Conservation (phyloP, 2,329 filamentous ascomycete genomes). For the Phoma sp. region DNA sequence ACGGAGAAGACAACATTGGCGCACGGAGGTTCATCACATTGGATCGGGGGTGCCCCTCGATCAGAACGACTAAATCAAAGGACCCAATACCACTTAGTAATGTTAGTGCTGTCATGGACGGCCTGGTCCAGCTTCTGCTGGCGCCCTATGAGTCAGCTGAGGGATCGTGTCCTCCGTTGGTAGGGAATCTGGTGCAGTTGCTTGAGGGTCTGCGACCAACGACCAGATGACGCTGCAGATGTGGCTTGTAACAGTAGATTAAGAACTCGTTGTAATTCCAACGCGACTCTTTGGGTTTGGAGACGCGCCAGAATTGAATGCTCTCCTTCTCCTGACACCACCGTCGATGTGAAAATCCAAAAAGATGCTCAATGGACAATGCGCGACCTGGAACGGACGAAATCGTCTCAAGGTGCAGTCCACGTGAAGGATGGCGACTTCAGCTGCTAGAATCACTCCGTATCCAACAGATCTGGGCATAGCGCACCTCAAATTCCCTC, state of each 20-base stretch:
- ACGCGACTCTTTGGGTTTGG: background rate
- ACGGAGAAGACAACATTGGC: conserved; percentile 60
- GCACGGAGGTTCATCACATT: conserved; percentile 64
- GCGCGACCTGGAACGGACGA: no score
- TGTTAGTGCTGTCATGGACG: conserved; percentile 64
- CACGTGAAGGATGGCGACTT: no score
- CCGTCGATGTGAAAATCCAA: no score
- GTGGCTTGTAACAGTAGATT: background rate
- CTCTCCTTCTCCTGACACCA: no score
- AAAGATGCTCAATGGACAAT: no score
- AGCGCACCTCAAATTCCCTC: no score
- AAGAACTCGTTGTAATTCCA: background rate
- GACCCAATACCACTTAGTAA: conserved; percentile 55
- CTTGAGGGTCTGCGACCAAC: conserved; percentile 66
- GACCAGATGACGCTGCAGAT: conserved; percentile 36
- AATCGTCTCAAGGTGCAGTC: no score
- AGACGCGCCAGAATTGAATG: no score
- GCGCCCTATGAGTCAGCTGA: conserved; percentile 52
- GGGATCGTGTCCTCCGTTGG: conserved; percentile 60
- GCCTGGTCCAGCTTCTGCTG: conserved; percentile 64
- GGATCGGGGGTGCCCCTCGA: conserved; percentile 61
- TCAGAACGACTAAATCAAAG: conserved; percentile 44
- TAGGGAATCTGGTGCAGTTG: conserved; percentile 70
- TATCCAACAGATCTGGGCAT: no score
- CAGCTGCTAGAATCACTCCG: no score